These are phyloP conservation scores for Carpinus fangiana DNA, from an alignment of 306 rosid species.

Conservation along the genomic window DNA sequence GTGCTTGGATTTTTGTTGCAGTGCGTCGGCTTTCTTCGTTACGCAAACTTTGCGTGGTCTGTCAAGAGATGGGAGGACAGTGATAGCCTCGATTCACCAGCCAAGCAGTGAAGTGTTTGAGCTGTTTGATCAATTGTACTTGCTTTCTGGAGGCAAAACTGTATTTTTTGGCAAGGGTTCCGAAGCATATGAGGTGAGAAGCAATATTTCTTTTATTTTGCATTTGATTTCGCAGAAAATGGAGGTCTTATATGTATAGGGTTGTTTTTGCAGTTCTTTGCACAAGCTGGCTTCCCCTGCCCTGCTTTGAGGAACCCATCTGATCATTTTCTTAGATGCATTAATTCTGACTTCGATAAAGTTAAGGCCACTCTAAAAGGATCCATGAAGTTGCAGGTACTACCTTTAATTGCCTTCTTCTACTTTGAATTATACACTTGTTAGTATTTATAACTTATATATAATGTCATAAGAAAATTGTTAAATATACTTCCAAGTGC, in stretches of 20 bases:
- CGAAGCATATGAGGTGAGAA: conserved; percentile 84
- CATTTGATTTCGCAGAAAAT: conserved; percentile 7
- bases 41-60: conserved; percentile 85
- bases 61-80: conserved; percentile 91
- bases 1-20: conserved; percentile 36
- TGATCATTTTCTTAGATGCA: conserved; percentile 91
- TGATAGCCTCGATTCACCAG: conserved; percentile 94
- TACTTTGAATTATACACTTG: neutral
- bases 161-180: conserved; percentile 91
- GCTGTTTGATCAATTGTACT: conserved; percentile 81
- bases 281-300: conserved; percentile 97
- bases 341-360: conserved; percentile 96
- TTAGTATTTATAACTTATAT: too few species aligned
- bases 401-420: neutral
- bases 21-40: conserved; percentile 98
- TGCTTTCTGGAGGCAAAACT: conserved; percentile 95
- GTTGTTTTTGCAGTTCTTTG: conserved; percentile 71
- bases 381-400: conserved; percentile 90
- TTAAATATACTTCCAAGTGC: too few species aligned
- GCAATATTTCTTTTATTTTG: neutral
- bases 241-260: neutral
- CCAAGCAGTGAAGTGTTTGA: conserved; percentile 99
- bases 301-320: conserved; percentile 98
- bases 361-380: conserved; percentile 84
- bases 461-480: too few species aligned